Evolutionary conservation across 805 yeast species (phyloP), one percentile per base, ranked within the genome.

Genomic region (Starmerella tilneyi): DNA sequence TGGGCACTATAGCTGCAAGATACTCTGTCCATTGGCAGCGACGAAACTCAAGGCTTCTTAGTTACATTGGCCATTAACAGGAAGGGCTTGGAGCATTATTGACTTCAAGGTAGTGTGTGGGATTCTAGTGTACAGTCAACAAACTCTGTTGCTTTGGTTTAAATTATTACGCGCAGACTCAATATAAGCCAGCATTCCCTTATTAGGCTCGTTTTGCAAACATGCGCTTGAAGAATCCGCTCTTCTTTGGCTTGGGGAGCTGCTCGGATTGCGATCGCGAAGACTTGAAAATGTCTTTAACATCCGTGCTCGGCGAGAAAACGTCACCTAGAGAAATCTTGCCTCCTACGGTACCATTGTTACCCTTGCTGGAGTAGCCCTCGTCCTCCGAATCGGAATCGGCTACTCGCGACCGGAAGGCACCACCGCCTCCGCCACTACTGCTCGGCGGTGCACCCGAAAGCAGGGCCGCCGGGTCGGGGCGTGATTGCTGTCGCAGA

Each of bases 341-440:
- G 40, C 37, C 44, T 16, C 32, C 40, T 5, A 9, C 6, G 23
- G 20, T 27, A 16, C 31, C 27, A 12, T n/a, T 4, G 12, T 38
- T 38, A 24, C 39, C 32, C 45, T 37, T 26, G 45, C 43, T 9
- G 29, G 29, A 29, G 41, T 21, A 13, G 17, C 41, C 41, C 11
- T 60, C 64, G 29, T 59, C 61, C 7, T 61, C 65, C 9, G 60
- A 52, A 43, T 61, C 65, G 5, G 59, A 53, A 41, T 61, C 65
- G 19, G 59, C 60, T 34, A 61, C 50, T 9, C 65, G 55, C n/a
- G 63, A 59, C 26, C 45, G 39, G 56, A 61, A 60, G 17, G 12
- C 32, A 9, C 43, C 44, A 19, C 33, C 39, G 23, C 19, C 7
- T n/a, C 30, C 28, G 4, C 33, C 39, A 15, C 22, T 2, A 15